Conservation (phyloP, 495 filamentous ascomycete genomes). For the Neurospora sp. region DNA sequence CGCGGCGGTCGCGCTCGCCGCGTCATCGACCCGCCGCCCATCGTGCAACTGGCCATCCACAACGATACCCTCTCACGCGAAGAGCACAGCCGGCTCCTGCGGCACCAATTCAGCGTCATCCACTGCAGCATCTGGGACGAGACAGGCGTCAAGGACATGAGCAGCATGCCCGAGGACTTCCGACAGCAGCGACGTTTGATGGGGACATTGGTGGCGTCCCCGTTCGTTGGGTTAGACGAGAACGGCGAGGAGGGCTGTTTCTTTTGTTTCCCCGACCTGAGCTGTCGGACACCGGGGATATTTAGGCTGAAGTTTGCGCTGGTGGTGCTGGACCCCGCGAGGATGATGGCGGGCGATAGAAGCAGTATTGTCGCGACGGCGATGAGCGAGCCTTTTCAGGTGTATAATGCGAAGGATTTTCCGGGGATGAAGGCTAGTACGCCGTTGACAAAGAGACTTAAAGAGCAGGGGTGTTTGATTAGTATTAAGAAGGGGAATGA, state of each 20-base stretch:
- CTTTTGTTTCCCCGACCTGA: constrained; percentile 92
- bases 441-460: constrained; percentile 55
- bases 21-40: constrained; percentile 94
- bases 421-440: constrained; percentile 80
- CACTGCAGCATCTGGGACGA: constrained; percentile 71
- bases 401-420: constrained; percentile 95
- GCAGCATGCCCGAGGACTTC: constrained; percentile 47
- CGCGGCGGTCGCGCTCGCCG: too few species aligned
- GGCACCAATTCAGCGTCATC: constrained; percentile 69
- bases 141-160: constrained; percentile 49
- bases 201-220: constrained; percentile 66
- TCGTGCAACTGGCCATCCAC: constrained; percentile 73
- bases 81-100: constrained; percentile 49
- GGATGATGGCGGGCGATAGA: constrained; percentile 37
- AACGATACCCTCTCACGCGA: constrained; percentile 45
- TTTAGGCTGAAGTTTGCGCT: constrained; percentile 83
- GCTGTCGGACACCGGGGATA: constrained; percentile 73
- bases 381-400: constrained; percentile 73
- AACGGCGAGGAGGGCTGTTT: constrained; percentile 64
- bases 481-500: constrained; percentile 78
- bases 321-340: constrained; percentile 58
- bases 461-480: constrained; percentile 66
- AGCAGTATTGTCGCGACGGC: constrained; percentile 54
- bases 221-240: constrained; percentile 62
- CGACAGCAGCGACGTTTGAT: constrained; percentile 59